Evolutionary conservation across 1,284 basidiomycete species (phyloP), one percentile per base, ranked within the genome.

Genomic region (Apiotrichum laibachii): DNA sequence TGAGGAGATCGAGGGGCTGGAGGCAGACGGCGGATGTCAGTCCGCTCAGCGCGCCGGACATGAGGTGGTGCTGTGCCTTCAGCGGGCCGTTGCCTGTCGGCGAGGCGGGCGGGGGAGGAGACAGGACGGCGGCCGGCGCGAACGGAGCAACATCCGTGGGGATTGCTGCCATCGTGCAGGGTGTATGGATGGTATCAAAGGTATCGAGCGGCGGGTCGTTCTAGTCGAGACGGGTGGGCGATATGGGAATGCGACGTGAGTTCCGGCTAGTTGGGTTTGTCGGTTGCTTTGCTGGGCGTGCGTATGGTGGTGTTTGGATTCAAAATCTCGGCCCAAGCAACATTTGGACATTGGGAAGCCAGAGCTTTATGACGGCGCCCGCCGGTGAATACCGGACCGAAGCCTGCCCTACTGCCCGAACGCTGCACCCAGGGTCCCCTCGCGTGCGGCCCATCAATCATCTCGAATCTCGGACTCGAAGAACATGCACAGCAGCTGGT

Each of bases 1-100:
- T 94, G 69, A 95, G 77, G 35, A 94, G 80, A 77, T 94, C 92
- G 65, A 94, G 66, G 1, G 78, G 78, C 63, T 80, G 78, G 2
- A 80, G 67, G 6, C 68, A 68, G 11, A 80, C 68, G 0, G 77
- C 73, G 0, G 70, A 73, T 0, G 76, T 75, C 15, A 80, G 67
- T 6, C 78, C 78, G 2, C 73, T 76, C 10, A 77, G 63, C 3
- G 69, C 78, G 9, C 78, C 78, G 7, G 74, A 75, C 15, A 71
- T 35, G 26, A 80, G 70, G 61, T 80, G 77, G 65, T 80, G 76
- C 12, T 62, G 55, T 5, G 78, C 75, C 58, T 72, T 72, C 39
- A 60, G 50, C 48, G 54, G 34, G 22, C 52, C 40, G 13, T 46
- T 49, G 22, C 34, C 19, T 22, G 8, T 35, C 31, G 47, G 50